Conservation (phyloP, 169 alveolate species). For the Plasmodium vinckei region DNA sequence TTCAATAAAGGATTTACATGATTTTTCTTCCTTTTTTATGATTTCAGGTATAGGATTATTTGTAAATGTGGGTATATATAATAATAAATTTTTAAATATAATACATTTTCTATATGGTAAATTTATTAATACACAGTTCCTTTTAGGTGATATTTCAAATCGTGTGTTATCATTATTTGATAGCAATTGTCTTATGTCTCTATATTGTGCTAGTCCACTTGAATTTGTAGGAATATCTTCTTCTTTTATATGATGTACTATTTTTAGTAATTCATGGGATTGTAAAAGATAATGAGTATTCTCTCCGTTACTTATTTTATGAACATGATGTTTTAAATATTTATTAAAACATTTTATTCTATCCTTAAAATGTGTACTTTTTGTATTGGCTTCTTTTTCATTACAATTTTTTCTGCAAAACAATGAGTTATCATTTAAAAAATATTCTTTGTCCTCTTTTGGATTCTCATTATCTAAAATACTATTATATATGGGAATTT, state of each 20-base stretch:
- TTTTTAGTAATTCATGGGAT: constrained; percentile 67
- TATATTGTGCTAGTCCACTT: constrained; percentile 76
- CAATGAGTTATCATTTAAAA: constrained; percentile 18
- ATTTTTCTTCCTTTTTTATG: constrained; percentile 56
- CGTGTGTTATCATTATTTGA: constrained; percentile 59
- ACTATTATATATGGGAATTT: constrained; percentile 14
- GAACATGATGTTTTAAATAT: constrained; percentile 73
- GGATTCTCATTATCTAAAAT: constrained; percentile 20
- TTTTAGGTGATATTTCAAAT: constrained; percentile 74
- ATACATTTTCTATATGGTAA: constrained; percentile 72
- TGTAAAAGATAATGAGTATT: constrained; percentile 45
- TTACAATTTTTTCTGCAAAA: constrained; percentile 16
- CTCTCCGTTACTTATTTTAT: constrained; percentile 73
- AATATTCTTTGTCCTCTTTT: constrained; percentile 31
- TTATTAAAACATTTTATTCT: constrained; percentile 73
- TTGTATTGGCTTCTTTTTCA: constrained; percentile 28
- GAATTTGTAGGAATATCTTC: constrained; percentile 65
- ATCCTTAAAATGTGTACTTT: constrained; percentile 35
- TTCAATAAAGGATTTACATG: constrained; percentile 73
- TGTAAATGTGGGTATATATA: constrained; percentile 71
- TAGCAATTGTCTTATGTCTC: constrained; percentile 73
- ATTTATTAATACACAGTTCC: constrained; percentile 69
- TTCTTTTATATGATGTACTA: constrained; percentile 71
- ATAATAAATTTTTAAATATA: constrained; percentile 64
- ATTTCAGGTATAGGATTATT: constrained; percentile 58